A percentile compares a stretch with the other conserved stretches of the same genome.
phyloP scores from a whole-genome alignment of 179 eudicot genomes.

The Beta macrorhiza region DNA sequence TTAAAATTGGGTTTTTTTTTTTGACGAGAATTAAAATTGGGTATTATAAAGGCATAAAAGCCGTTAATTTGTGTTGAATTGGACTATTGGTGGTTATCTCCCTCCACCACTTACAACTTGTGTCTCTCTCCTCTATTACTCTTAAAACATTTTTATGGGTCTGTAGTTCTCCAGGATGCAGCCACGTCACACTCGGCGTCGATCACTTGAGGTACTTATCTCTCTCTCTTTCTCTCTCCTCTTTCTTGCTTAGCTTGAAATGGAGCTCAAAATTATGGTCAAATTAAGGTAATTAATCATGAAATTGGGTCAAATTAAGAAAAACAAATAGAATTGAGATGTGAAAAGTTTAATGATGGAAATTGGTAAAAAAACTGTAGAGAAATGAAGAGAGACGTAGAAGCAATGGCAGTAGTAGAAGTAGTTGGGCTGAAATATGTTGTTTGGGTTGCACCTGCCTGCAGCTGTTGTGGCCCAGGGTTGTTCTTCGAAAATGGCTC shows the following conservation, averaged over 20 bases:
- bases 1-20: too few species aligned
- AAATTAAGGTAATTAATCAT: too few species aligned
- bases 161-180: conserved; percentile 13
- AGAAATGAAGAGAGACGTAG: conserved; percentile 3
- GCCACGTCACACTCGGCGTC: conserved; percentile 27
- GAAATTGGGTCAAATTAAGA: background rate
- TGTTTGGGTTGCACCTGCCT: conserved; percentile 50
- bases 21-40: too few species aligned
- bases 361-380: conserved; percentile 4
- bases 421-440: conserved; percentile 46
- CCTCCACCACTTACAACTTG: too few species aligned
- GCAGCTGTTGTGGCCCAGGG: conserved; percentile 64
- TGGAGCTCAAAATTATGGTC: background rate
- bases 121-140: background rate
- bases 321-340: background rate
- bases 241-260: background rate
- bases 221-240: background rate
- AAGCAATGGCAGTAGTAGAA: background rate
- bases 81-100: too few species aligned
- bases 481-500: conserved; percentile 60
- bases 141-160: background rate
- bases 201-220: conserved; percentile 23
- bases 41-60: too few species aligned
- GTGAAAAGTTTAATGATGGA: background rate
- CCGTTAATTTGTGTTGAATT: too few species aligned